These are phyloP conservation scores for Hypoxylon fuscum DNA, from an alignment of 495 filamentous ascomycete genomes.

Conservation along the genomic window DNA sequence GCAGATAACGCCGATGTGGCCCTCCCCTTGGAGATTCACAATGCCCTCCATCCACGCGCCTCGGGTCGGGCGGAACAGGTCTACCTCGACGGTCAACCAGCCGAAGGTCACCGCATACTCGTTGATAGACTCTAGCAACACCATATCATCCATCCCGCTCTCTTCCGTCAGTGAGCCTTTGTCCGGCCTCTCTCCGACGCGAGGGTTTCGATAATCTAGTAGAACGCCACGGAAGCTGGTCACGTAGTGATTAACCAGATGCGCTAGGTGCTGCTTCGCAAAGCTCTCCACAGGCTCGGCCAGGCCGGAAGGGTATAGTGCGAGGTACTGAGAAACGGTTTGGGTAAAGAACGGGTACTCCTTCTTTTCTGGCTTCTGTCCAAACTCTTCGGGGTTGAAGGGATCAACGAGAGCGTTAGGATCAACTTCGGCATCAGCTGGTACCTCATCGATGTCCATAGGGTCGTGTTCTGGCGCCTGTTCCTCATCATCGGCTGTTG, in stretches of 20 bases:
- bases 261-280: constrained; percentile 55
- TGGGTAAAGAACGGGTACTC: constrained; percentile 59
- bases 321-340: constrained; percentile 57
- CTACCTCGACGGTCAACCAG: constrained; percentile 57
- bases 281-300: constrained; percentile 55
- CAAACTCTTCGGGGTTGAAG: constrained; percentile 12
- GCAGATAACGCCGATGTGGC: constrained; percentile 59
- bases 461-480: constrained; percentile 22
- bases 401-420: too few relatives aligned
- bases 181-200: constrained; percentile 53
- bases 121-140: constrained; percentile 50
- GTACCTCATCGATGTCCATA: constrained; percentile 40
- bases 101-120: constrained; percentile 58
- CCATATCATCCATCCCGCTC: constrained; percentile 41
- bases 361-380: constrained; percentile 22
- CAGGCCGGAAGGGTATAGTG: constrained; percentile 56
- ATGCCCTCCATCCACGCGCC: constrained; percentile 60
- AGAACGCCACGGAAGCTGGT: constrained; percentile 56
- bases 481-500: constrained; percentile 18
- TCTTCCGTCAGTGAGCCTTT: constrained; percentile 51
- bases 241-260: constrained; percentile 57
- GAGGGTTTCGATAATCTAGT: constrained; percentile 56
- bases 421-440: constrained; percentile 19
- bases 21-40: constrained; percentile 58
- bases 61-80: constrained; percentile 55